A percentile compares a stretch with the other conserved stretches of the same genome.
Conservation (phyloP, 129 eudicot genomes). For the Lactuca sativa region DNA sequence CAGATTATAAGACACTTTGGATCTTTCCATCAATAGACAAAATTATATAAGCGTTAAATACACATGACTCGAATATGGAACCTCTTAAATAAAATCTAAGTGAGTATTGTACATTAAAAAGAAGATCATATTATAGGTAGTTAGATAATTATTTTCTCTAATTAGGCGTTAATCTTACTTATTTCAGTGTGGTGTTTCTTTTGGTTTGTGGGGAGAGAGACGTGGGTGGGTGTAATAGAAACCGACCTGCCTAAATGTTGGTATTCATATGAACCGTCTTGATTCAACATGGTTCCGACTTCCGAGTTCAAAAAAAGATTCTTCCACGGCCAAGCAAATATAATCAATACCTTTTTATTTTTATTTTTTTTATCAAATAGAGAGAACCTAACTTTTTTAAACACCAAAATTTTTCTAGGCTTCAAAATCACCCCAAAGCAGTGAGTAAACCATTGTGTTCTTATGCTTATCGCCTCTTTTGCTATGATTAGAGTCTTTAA, state of each 20-base stretch:
- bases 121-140: not conserved
- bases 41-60: not conserved
- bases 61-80: not conserved
- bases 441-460: too few species aligned
- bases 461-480: too few species aligned
- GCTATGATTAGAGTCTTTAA: too few species aligned
- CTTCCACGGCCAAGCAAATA: not conserved
- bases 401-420: too few species aligned
- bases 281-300: not conserved
- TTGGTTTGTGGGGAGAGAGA: not conserved
- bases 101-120: not conserved
- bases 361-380: too few species aligned
- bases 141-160: not conserved
- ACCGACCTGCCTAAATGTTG: slow-evolving; percentile 1
- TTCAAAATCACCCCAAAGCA: too few species aligned
- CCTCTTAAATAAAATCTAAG: not conserved
- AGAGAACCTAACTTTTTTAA: too few species aligned
- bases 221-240: not conserved
- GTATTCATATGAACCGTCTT: not conserved
- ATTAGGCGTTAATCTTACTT: slow-evolving; percentile 1
- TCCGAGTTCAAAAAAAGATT: not conserved
- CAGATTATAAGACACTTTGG: not conserved
- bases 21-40: not conserved
- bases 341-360: too few species aligned
- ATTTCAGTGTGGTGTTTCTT: not conserved